Base-by-base conservation (phyloP, 2,329 filamentous ascomycete genomes). In the Epicoccum sorghinum region DNA sequence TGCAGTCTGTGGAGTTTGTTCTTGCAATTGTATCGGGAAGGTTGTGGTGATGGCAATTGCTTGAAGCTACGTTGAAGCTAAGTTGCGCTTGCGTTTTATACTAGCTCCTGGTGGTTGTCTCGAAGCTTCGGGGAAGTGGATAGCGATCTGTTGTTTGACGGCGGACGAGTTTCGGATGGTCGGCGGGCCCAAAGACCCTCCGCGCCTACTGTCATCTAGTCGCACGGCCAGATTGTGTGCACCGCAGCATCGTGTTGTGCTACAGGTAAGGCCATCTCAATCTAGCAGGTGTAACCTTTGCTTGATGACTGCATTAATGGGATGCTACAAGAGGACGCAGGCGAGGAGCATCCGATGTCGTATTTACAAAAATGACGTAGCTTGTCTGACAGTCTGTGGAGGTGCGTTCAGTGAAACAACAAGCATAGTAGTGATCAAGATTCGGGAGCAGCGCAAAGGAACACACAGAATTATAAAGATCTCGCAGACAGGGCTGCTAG, bases 91-190 rank as follows among this genome's bases (percentile, higher is more conserved):
- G 40, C 12, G 25, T 23, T 45, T 55, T 50, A 50, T 43, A 43
- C 41, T 46, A 55, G 41, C 46, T 55, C 33, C 8, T 9, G 14
- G n/a, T 35, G 22, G 22, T n/a, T 3, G 27, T 50, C 46, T 55
- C 46, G 52, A 49, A 50, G 33, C 44, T 46, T 50, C 36, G 32
- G 52, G 33, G n/a, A n/a, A 32, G 41, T 44, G 27, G 50, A 24
- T 25, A 42, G 43, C 22, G 29, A 41, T 13, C 35, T 14, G 33
- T 40, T 33, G 32, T 12, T 38, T 37, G 41, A 50, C 46, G 32
- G n/a, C 52, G 52, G 52, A 55, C 52, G 52, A 46, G 41, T 50
- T 50, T 35, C 52, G 52, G 52, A 46, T 22, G 52, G 52, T 33
- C 51, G 29, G 7, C 51, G 51, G 45, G 35, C 36, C 35, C 23